Evolutionary conservation across 2,329 filamentous ascomycete species (phyloP).

Genomic region (Erysiphe neolycopersici): DNA sequence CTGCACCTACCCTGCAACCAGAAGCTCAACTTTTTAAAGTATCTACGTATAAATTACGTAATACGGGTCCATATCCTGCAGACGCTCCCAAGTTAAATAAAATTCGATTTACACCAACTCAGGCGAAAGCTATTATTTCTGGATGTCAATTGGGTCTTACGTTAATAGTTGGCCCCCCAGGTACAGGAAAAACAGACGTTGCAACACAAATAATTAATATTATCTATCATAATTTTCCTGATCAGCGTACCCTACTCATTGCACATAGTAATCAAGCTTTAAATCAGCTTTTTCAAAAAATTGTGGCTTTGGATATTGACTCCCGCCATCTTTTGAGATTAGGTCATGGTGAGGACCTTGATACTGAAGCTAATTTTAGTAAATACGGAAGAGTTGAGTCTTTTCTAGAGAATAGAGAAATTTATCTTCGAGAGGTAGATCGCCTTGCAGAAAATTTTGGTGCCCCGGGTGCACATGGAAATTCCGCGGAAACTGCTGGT

Average conservation of each 20-base stretch:
- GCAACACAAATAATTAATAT: constrained; percentile 97
- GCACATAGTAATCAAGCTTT: constrained; percentile 95
- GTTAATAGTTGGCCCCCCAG: constrained; percentile 79
- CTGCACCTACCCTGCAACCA: constrained; percentile 34
- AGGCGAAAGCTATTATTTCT: constrained; percentile 78
- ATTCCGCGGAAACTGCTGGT: constrained; percentile 83
- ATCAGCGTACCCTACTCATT: constrained; percentile 71
- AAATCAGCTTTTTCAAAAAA: constrained; percentile 95
- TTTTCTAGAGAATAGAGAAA: constrained; percentile 66
- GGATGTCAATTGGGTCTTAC: constrained; percentile 86
- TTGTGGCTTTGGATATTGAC: constrained; percentile 86
- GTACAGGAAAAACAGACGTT: constrained; percentile 97
- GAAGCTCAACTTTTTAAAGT: constrained; percentile 48
- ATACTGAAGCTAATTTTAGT: constrained; percentile 66
- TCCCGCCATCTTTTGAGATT: constrained; percentile 76
- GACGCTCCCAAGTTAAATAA: constrained; percentile 60
- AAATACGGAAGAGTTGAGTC: constrained; percentile 89
- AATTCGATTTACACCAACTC: constrained; percentile 71
- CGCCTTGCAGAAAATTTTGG: constrained; percentile 62
- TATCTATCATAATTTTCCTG: constrained; percentile 91
- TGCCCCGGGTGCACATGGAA: constrained; percentile 81
- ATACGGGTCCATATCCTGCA: constrained; percentile 68
- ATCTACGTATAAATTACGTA: constrained; percentile 70
- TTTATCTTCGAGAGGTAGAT: constrained; percentile 58
- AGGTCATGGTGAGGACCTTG: constrained; percentile 81